Base-by-base conservation (phyloP, 108 stramenopile genomes). In the Asterionellopsis glacialis region DNA sequence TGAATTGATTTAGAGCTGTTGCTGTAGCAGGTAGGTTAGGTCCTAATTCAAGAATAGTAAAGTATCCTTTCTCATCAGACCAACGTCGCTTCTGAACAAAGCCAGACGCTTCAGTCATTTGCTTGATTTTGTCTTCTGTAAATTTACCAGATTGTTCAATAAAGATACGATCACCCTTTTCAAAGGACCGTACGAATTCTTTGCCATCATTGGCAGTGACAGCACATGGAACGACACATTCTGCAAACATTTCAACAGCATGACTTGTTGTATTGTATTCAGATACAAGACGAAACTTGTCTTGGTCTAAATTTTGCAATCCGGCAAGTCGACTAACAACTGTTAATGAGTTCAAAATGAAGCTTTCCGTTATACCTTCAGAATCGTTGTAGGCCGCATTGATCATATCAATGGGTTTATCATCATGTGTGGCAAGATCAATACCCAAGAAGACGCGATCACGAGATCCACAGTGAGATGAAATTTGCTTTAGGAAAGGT, bases 331-430 rank as follows among this genome's bases (percentile, higher is more conserved):
- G 24, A 23, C 27, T 53, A 9, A 53, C 15, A 23, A 26, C 25
- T 24, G 25, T 2, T 26, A 53, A 53, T 4, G 25, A 23, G 7
- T 53, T 53, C 2, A 53, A 7, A 2, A 23, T 26, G 27, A 53
- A 53, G 21, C 14, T 26, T 22, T 24, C 14, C 1, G 52, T 53
- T 1, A 53, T 53, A 53, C 52, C 52, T 23, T 23, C 52, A 4
- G 52, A 53, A 23, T 53, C 52, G 19, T 53, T 53, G 52, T 53
- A 53, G 2, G 52, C 52, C 2, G 25, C 25, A 53, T 23, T 26
- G 22, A 53, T 53, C 25, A 26, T 21, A 23, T 22, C 52, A 53
- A 26, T 10, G 52, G 24, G 25, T 23, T 53, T 53, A 14, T 19
- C 14, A 2, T 23, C 12, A 21, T 53, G 25, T 26, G 27, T 53